Evolutionary conservation across 768 basidiomycete species (phyloP).

Genomic region (Fomitopsis pulvina): DNA sequence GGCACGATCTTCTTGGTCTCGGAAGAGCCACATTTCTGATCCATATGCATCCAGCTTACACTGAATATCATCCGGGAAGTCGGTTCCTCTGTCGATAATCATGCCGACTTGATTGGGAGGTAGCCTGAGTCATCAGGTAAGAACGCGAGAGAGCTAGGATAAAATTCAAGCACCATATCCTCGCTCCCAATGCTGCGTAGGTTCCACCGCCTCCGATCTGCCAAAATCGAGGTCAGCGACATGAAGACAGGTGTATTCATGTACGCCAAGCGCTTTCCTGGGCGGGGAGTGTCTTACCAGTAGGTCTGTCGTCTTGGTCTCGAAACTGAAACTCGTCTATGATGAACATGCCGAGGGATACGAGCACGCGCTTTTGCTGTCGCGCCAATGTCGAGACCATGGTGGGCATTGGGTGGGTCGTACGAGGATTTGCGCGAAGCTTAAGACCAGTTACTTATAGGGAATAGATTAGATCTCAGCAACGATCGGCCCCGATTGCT

Average conservation of each 20-base stretch:
- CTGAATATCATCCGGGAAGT: conserved; percentile 62
- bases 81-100: conserved; percentile 76
- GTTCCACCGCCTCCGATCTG: conserved; percentile 90
- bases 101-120: conserved; percentile 61
- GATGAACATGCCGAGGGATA: conserved; percentile 86
- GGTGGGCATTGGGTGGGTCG: neutral
- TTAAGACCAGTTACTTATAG: too few species aligned
- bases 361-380: conserved; percentile 30
- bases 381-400: neutral
- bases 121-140: conserved; percentile 41
- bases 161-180: conserved; percentile 56
- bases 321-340: conserved; percentile 71
- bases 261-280: conserved; percentile 35
- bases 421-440: too few species aligned
- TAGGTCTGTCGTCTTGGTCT: conserved; percentile 49
- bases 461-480: neutral
- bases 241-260: neutral
- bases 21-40: conserved; percentile 69
- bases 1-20: conserved; percentile 43
- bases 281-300: conserved; percentile 35
- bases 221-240: neutral
- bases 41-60: conserved; percentile 56
- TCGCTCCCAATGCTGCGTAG: conserved; percentile 72
- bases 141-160: neutral
- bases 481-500: conserved; percentile 1